These are phyloP conservation scores for Skeletonema potamos DNA, from an alignment of 108 stramenopile genomes.

Conservation along the genomic window DNA sequence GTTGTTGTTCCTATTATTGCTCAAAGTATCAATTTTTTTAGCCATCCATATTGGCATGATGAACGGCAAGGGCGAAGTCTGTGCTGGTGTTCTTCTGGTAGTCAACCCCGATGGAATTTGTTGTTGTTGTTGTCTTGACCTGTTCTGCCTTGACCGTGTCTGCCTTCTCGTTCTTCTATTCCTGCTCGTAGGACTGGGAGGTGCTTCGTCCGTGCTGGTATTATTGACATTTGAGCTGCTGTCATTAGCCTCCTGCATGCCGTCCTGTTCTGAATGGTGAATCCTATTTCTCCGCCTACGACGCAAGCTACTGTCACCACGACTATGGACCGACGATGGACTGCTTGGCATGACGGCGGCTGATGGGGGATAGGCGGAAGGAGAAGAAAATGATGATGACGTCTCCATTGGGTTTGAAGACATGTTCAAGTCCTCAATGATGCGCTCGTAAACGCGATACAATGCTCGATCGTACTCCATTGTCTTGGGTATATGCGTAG, in stretches of 20 bases:
- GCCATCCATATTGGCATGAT: slow-evolving; percentile 44
- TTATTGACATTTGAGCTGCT: not conserved
- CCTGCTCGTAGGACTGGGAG: not conserved
- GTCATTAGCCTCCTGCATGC: not conserved
- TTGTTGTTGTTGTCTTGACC: not conserved
- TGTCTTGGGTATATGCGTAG: slow-evolving; percentile 1
- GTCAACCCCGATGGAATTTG: not conserved
- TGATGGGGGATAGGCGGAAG: not conserved
- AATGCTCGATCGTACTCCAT: slow-evolving; percentile 59
- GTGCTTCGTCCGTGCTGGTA: not conserved
- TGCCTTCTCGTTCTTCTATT: not conserved
- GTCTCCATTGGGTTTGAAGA: slow-evolving; percentile 36
- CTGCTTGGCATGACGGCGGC: not conserved
- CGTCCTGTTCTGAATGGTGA: not conserved
- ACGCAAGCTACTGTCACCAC: not conserved
- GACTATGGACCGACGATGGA: not conserved
- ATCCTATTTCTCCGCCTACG: not conserved
- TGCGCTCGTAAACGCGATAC: slow-evolving; percentile 39
- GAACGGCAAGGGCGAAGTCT: slow-evolving; percentile 18
- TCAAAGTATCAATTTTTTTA: slow-evolving; percentile 27
- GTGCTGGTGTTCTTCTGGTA: not conserved
- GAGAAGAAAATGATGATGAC: not conserved
- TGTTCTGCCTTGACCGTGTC: not conserved
- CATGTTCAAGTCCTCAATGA: slow-evolving; percentile 50
- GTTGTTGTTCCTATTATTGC: not conserved